Conservation (phyloP, 2,329 filamentous ascomycete species). For the Lecanosticta acicola region DNA sequence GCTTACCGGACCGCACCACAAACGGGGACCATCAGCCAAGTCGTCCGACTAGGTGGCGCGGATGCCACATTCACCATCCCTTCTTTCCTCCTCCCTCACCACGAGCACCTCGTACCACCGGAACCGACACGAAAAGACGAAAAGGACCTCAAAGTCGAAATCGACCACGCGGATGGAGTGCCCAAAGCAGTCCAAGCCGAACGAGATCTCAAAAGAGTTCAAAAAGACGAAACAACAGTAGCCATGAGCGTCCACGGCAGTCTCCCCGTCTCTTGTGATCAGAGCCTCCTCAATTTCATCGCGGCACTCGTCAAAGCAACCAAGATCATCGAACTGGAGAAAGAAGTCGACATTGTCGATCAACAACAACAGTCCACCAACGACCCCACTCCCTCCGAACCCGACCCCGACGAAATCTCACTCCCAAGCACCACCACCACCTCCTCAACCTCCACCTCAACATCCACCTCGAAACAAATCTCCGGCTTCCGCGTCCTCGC, state of each 20-base stretch:
- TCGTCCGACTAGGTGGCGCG: slow-evolving; percentile 47
- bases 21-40: slow-evolving; percentile 42
- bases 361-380: slow-evolving; percentile 1
- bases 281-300: slow-evolving; percentile 50
- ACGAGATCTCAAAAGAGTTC: slow-evolving; percentile 36
- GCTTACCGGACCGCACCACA: slow-evolving; percentile 45
- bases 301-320: slow-evolving; percentile 52
- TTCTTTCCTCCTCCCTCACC: slow-evolving; percentile 48
- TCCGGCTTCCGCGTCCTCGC: slow-evolving; percentile 25
- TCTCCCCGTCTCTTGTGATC: slow-evolving; percentile 47
- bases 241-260: slow-evolving; percentile 45
- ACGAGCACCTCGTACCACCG: slow-evolving; percentile 48
- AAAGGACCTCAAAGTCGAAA: slow-evolving; percentile 33
- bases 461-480: slow-evolving; percentile 11
- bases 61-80: slow-evolving; percentile 48
- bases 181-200: slow-evolving; percentile 40
- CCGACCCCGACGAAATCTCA: slow-evolving; percentile 26
- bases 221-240: slow-evolving; percentile 47
- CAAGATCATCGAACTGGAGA: slow-evolving; percentile 52
- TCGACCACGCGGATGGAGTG: slow-evolving; percentile 40
- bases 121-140: slow-evolving; percentile 34
- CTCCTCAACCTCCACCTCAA: background rate
- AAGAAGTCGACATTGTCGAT: slow-evolving; percentile 35
- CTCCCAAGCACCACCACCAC: background rate
- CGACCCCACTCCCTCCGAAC: slow-evolving; percentile 18